Evolutionary conservation across 2,329 filamentous ascomycete species (phyloP), one percentile per base, ranked within the genome.

Genomic region (Mollisiaceae sp.): DNA sequence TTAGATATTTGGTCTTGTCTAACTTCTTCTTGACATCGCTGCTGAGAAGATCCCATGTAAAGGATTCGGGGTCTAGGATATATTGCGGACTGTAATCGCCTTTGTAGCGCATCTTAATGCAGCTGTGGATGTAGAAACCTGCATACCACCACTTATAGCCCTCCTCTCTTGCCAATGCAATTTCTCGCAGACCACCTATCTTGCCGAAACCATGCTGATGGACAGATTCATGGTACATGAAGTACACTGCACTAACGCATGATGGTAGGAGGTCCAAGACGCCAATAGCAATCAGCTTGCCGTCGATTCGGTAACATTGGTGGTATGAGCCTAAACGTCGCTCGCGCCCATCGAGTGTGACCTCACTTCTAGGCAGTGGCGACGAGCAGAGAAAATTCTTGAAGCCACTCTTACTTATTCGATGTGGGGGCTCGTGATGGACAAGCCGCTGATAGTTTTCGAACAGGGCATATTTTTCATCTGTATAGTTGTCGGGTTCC

Each of bases 21-120:
- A 76, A 62, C 50, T 81, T 82, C 14, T 80, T 78, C 70, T 89
- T 93, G 1, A 84, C 78, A 60, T 85, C 83, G 62, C 79, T 77
- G 67, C 74, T 68, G 4, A 92, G 75, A 0, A 80, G 79, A 68
- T 89, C 81, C 90, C 90, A 93, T 9, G 78, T 75, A 68, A 89
- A 81, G 0, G 83, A 84, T 67, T 88, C 85, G 0, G 90, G 89
- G 69, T 94, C 90, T 12, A 94, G 82, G 12, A 95, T 83, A 72
- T 89, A 86, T 74, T 93, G 90, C 1, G 91, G 91, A 12, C 83
- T 82, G 75, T 91, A 95, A 74, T 93, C 89, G 65, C 89, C 90
- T 80, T 95, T 95, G 81, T 95, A 95, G 71, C 84, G 83, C 92
- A 95, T 94, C 80, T 95, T 95, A 61, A 85, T 82, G 73, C 91